These are phyloP conservation scores for Rhodotorula sp. DNA, from an alignment of 1,284 basidiomycete genomes.

Conservation along the genomic window DNA sequence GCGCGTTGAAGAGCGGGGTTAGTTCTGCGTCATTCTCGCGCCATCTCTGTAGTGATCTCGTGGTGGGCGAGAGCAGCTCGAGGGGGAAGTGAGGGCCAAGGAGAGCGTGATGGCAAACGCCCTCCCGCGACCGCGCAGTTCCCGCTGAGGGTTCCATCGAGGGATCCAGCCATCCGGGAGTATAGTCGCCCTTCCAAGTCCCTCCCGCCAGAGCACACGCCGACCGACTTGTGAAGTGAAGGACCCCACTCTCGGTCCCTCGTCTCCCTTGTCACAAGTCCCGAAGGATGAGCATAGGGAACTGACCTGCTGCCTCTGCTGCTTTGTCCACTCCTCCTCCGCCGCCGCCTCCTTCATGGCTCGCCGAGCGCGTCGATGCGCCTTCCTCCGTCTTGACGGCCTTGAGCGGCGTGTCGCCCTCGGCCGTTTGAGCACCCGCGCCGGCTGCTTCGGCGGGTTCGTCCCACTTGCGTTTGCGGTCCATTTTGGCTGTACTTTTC, in stretches of 20 bases:
- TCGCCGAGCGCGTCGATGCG: background rate
- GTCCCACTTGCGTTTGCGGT: slow-evolving; percentile 68
- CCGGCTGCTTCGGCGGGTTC: slow-evolving; percentile 55
- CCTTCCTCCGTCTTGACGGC: slow-evolving; percentile 56
- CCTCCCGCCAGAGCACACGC: too few relatives aligned
- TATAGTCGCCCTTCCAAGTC: too few relatives aligned
- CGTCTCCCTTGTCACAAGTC: too few relatives aligned
- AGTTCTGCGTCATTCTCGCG: background rate
- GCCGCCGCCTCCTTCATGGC: background rate
- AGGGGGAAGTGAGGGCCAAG: slow-evolving; percentile 37
- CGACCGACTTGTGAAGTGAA: too few relatives aligned
- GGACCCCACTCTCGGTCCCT: too few relatives aligned
- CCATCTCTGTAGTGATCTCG: too few relatives aligned
- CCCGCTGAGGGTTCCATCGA: too few relatives aligned
- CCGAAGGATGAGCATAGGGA: slow-evolving; percentile 42
- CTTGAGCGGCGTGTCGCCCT: slow-evolving; percentile 46
- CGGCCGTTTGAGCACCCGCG: background rate
- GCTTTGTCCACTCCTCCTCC: slow-evolving; percentile 55
- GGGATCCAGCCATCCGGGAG: too few relatives aligned
- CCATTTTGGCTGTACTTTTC: background rate
- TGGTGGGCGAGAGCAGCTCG: background rate
- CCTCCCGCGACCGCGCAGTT: background rate
- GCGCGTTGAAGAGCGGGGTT: background rate
- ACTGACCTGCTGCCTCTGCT: slow-evolving; percentile 70
- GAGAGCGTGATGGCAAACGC: background rate